Evolutionary conservation across 371 early-diverging fungal species (phyloP).

Genomic region (Umbelopsis sp.): DNA sequence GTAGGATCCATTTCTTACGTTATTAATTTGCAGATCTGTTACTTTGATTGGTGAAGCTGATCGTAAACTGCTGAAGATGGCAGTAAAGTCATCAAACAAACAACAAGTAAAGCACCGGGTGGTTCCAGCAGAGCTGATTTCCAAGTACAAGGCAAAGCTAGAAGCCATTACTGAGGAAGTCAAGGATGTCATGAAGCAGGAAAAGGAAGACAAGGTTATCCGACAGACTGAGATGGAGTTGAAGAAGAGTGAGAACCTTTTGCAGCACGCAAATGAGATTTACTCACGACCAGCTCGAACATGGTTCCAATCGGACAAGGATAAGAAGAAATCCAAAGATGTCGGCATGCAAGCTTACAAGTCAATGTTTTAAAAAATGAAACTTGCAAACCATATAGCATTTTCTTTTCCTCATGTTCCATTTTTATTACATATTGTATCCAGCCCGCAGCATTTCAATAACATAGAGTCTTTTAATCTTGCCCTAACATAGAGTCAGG

Average conservation of each 20-base stretch:
- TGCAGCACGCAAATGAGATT: constrained; percentile 87
- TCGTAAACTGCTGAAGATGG: constrained; percentile 91
- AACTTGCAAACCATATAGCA: background rate
- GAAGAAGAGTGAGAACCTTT: constrained; percentile 81
- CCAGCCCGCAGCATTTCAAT: background rate
- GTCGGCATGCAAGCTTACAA: constrained; percentile 25
- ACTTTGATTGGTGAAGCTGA: constrained; percentile 92
- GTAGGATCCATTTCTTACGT: background rate
- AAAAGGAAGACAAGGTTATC: constrained; percentile 77
- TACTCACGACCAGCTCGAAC: constrained; percentile 87
- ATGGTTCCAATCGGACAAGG: constrained; percentile 88
- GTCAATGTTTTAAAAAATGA: constrained; percentile 27
- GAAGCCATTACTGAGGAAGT: constrained; percentile 69
- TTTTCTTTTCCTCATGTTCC: background rate
- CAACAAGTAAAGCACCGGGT: constrained; percentile 87
- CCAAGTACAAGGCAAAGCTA: constrained; percentile 73
- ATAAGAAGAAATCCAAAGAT: constrained; percentile 53
- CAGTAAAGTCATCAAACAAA: constrained; percentile 80
- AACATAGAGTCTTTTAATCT: background rate
- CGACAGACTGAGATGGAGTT: constrained; percentile 90
- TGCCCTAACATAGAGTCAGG: background rate
- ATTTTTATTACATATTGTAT: constrained; percentile 11
- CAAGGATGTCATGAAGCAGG: constrained; percentile 80
- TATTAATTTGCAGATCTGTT: constrained; percentile 59
- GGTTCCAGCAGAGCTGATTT: constrained; percentile 76